A percentile compares a stretch with the other conserved stretches of the same genome.
These are phyloP conservation scores for Alternaria solani DNA, from an alignment of 2,329 filamentous ascomycete species.

Conservation along the genomic window DNA sequence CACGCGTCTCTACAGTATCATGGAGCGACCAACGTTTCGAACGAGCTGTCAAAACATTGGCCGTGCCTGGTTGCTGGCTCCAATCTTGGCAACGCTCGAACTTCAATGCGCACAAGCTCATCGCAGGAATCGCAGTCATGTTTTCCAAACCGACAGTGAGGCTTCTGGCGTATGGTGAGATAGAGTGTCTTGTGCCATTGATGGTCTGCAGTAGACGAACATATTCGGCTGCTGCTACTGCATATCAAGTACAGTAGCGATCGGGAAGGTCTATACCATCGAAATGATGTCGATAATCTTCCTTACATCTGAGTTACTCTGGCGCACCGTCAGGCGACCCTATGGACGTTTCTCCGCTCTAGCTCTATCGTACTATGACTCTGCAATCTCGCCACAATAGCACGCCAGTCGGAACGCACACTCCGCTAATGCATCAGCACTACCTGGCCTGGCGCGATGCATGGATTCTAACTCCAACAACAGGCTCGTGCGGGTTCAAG, in stretches of 20 bases:
- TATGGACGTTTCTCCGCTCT: neutral
- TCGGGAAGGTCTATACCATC: neutral
- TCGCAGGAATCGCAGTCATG: neutral
- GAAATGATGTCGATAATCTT: neutral
- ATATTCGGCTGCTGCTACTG: neutral
- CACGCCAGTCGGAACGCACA: slow-evolving; percentile 6
- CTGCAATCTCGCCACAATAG: slow-evolving; percentile 1
- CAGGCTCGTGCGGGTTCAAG: neutral
- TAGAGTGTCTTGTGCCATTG: neutral
- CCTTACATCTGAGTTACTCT: neutral
- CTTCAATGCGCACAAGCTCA: neutral
- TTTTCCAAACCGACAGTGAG: neutral
- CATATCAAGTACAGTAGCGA: neutral
- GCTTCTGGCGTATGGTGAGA: neutral
- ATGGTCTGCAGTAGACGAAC: neutral
- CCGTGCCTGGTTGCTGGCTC: neutral
- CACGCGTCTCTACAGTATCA: neutral
- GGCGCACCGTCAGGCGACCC: slow-evolving; percentile 5
- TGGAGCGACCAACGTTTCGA: slow-evolving; percentile 10
- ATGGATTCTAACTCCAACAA: slow-evolving; percentile 1
- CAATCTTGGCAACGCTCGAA: slow-evolving; percentile 2
- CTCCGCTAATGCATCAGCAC: slow-evolving; percentile 1
- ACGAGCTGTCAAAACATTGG: slow-evolving; percentile 6
- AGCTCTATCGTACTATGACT: neutral
- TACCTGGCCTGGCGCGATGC: neutral